Conservation (phyloP, 164 flowering plant genomes). For the Sedum album region DNA sequence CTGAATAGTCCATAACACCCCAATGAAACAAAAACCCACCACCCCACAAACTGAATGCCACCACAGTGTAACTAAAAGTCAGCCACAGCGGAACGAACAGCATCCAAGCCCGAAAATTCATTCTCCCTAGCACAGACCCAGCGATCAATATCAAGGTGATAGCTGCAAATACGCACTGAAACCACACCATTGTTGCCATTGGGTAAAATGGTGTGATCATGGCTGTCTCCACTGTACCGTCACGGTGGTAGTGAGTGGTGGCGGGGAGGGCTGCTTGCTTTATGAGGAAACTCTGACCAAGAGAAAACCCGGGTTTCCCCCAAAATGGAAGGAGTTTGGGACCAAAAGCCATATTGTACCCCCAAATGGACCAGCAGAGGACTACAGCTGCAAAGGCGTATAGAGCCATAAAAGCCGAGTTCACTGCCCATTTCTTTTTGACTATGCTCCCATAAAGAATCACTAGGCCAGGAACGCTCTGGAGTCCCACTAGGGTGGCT, state of each 20-base stretch:
- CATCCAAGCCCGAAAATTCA: constrained; percentile 60
- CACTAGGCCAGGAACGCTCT: not conserved
- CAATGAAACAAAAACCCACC: constrained; percentile 59
- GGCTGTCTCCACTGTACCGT: too few relatives aligned
- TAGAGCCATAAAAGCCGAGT: constrained; percentile 5
- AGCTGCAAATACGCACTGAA: constrained; percentile 52
- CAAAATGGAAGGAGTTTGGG: not conserved
- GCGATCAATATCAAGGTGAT: constrained; percentile 42
- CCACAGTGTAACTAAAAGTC: constrained; percentile 48
- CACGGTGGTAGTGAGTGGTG: not conserved
- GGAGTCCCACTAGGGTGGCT: not conserved
- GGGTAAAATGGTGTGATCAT: constrained; percentile 27
- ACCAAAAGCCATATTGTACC: not conserved
- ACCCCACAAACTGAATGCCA: constrained; percentile 60
- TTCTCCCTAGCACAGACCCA: constrained; percentile 46
- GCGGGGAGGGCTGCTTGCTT: not conserved
- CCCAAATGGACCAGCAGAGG: not conserved
- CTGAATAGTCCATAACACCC: constrained; percentile 20
- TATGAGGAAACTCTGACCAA: not conserved
- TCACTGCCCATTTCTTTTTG: constrained; percentile 7
- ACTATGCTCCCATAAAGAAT: constrained; percentile 2
- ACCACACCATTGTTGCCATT: constrained; percentile 47
- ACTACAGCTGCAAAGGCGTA: constrained; percentile 3
- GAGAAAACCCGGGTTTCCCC: not conserved
- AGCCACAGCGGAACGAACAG: constrained; percentile 60